Conservation (phyloP, 2,329 filamentous ascomycete genomes). For the Claviceps sp. region DNA sequence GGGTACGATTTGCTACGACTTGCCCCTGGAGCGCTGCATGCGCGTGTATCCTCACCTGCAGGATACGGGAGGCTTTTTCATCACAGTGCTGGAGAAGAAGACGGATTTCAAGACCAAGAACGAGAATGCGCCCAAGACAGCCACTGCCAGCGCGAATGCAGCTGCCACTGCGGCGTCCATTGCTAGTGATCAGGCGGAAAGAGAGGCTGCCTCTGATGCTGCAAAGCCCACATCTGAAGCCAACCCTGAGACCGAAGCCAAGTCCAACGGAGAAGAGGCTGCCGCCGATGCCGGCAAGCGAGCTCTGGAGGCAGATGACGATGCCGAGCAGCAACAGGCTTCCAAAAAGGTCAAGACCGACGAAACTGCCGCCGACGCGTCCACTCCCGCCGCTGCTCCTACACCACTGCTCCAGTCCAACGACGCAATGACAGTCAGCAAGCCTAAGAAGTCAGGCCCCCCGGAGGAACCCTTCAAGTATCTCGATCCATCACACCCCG, state of each 20-base stretch:
- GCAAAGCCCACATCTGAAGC: conserved; percentile 13
- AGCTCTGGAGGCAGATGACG: conserved; percentile 17
- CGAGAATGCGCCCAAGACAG: conserved; percentile 41
- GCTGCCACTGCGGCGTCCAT: conserved; percentile 3
- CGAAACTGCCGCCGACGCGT: conserved; percentile 5
- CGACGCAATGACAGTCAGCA: conserved; percentile 13
- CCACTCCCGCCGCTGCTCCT: conserved; percentile 9
- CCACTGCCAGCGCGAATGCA: conserved; percentile 2
- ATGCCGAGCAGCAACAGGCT: conserved; percentile 22
- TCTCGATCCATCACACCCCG: conserved; percentile 57
- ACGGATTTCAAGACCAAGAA: conserved; percentile 68
- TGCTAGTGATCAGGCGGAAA: conserved; percentile 14
- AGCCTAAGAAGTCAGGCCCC: conserved; percentile 34
- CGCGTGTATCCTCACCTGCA: conserved; percentile 90
- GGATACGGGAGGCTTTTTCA: conserved; percentile 96
- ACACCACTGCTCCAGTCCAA: conserved; percentile 5
- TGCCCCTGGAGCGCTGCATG: conserved; percentile 84
- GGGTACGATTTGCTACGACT: conserved; percentile 38
- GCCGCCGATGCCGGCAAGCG: conserved; percentile 21
- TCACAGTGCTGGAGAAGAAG: conserved; percentile 85
- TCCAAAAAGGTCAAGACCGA: conserved; percentile 37
- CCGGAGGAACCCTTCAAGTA: conserved; percentile 94
- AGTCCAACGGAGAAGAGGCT: conserved; percentile 10
- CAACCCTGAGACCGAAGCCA: conserved; percentile 17
- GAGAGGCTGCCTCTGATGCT: conserved; percentile 5